Evolutionary conservation across 441 rosid species (phyloP), one percentile per base, ranked within the genome.

Genomic region (Rhodomyrtus psidioides): DNA sequence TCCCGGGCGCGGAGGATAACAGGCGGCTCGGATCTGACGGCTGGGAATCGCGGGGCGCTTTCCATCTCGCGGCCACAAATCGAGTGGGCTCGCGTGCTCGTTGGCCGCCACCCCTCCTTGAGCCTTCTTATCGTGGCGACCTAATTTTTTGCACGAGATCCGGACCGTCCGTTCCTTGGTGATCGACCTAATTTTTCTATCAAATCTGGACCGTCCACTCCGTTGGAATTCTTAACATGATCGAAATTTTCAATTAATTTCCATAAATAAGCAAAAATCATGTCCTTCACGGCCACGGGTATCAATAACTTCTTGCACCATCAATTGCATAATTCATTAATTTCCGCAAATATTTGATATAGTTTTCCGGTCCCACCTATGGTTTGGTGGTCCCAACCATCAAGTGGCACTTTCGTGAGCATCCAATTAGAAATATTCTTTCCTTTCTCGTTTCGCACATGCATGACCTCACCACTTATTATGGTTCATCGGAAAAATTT

Each of bases 301-400:
- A 34, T 34, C 34, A 34, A 34, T 34, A 34, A 34, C 4, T 34
- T 34, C 34, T 2, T 34, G 34, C 34, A 34, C 34, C 2, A 34
- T 34, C 75, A 51, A 9, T 17, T 6, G 75, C 44, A 9, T 30
- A 34, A 30, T 30, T 23, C 51, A 49, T 49, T 49, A 49, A 19
- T 30, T 30, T 6, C 19, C 75, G 0, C 24, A 0, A 21, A 30
- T 30, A 30, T 17, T 30, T 30, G 0, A 8, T 30, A 7, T 62
- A 30, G 17, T 0, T 62, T 62, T 17, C 26, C 23, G 75, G 23
- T 8, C 39, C 3, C 3, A 14, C 39, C 46, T 21, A 10, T 70
- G 0, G 1, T 5, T 34, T 19, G n/a, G 4, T 5, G 14, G 7
- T 2, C 0, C 9, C 46, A 0, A 62, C 7, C 7, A 26, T 19